Conservation (phyloP, 768 basidiomycete genomes). For the Infundibulicybe gibba region DNA sequence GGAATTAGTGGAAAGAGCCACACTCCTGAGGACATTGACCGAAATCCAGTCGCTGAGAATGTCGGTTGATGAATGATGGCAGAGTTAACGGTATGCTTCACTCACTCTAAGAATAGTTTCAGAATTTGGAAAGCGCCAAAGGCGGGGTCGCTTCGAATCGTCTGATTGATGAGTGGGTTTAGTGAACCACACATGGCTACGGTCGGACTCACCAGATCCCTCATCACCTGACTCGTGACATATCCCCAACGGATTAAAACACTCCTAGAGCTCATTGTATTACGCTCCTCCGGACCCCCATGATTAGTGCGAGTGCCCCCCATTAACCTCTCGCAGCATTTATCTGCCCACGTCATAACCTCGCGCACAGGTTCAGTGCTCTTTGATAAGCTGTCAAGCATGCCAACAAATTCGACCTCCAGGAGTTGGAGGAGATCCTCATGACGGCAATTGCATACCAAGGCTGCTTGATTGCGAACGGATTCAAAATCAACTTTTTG, state of each 20-base stretch:
- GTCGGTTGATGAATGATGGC: constrained; percentile 12
- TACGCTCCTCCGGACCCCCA: constrained; percentile 61
- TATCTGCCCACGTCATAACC: constrained; percentile 90
- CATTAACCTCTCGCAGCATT: constrained; percentile 84
- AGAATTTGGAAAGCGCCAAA: constrained; percentile 92
- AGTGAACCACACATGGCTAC: constrained; percentile 2
- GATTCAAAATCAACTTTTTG: constrained; percentile 87
- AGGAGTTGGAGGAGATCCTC: constrained; percentile 84
- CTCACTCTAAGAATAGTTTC: constrained; percentile 88
- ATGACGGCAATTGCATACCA: constrained; percentile 91
- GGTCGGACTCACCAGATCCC: constrained; percentile 66
- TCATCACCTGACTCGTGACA: constrained; percentile 90
- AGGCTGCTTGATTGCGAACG: constrained; percentile 87
- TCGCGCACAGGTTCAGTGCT: constrained; percentile 79
- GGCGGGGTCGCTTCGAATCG: constrained; percentile 88
- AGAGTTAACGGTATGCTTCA: constrained; percentile 13
- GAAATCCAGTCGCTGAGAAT: constrained; percentile 81
- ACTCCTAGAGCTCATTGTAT: constrained; percentile 82
- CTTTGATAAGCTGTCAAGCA: constrained; percentile 70
- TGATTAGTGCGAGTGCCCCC: constrained; percentile 55
- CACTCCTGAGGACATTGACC: constrained; percentile 81
- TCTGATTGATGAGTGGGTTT: constrained; percentile 37
- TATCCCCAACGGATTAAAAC: constrained; percentile 90
- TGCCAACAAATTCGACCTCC: constrained; percentile 78
- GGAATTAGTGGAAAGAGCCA: constrained; percentile 86